phyloP scores from a whole-genome alignment of 140 eudicot genomes.

The Bidens hawaiensis region DNA sequence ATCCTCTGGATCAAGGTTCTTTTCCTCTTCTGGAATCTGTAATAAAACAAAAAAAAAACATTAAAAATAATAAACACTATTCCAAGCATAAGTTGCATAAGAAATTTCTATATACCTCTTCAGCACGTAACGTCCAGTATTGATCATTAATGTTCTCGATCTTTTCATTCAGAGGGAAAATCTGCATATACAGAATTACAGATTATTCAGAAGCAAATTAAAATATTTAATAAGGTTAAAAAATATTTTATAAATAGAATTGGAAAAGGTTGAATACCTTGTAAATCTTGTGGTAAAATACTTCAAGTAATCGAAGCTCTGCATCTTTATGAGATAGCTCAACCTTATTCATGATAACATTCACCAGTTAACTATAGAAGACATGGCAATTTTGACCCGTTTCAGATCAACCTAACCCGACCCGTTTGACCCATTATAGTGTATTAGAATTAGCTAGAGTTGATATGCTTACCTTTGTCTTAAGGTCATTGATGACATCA shows the following conservation, averaged over 20 bases:
- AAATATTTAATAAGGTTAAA: background rate
- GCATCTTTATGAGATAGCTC: slow-evolving; percentile 74
- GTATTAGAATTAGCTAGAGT: slow-evolving; percentile 1
- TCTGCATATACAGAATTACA: slow-evolving; percentile 42
- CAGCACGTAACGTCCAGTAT: slow-evolving; percentile 95
- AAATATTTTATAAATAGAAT: background rate
- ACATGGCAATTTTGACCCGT: background rate
- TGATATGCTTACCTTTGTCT: slow-evolving; percentile 51
- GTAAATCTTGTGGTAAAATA: slow-evolving; percentile 86
- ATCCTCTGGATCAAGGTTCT: slow-evolving; percentile 59
- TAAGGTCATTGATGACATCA: slow-evolving; percentile 71
- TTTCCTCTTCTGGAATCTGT: slow-evolving; percentile 89
- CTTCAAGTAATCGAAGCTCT: slow-evolving; percentile 81
- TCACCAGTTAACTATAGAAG: slow-evolving; percentile 11
- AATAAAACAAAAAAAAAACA: background rate
- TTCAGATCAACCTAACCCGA: background rate
- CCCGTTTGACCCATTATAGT: background rate
- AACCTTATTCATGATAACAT: slow-evolving; percentile 42
- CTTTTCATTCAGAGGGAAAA: slow-evolving; percentile 69
- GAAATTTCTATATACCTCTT: slow-evolving; percentile 49
- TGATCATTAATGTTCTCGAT: slow-evolving; percentile 90
- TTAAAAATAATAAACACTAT: too few relatives aligned
- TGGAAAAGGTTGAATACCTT: slow-evolving; percentile 44
- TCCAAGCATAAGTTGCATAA: background rate
- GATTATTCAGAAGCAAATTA: background rate